phyloP scores from a whole-genome alignment of 257 asterid species.

The Ilex aquifolium region DNA sequence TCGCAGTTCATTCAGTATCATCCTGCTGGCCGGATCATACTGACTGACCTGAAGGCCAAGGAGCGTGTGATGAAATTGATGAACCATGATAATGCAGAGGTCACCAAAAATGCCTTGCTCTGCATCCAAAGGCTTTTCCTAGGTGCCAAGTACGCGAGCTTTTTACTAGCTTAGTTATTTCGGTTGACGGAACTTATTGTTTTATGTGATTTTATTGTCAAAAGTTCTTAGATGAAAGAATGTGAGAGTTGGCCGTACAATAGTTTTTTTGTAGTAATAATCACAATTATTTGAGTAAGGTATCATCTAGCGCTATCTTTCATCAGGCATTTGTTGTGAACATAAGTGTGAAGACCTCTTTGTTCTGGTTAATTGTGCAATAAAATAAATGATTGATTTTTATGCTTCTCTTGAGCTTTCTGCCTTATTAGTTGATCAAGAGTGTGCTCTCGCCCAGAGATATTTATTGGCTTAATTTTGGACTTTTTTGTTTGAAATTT shows the following conservation, averaged over 20 bases:
- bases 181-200: neutral
- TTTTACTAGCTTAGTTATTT: constrained; percentile 55
- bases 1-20: constrained; percentile 89
- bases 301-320: neutral
- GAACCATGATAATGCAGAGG: constrained; percentile 86
- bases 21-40: constrained; percentile 86
- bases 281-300: constrained; percentile 1
- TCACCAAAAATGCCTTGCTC: constrained; percentile 84
- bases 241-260: constrained; percentile 10
- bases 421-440: too few relatives aligned
- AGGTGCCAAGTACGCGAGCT: constrained; percentile 95
- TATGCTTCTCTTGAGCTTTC: too few relatives aligned
- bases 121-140: constrained; percentile 95
- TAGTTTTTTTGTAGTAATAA: neutral
- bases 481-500: too few relatives aligned
- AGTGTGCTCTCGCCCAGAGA: too few relatives aligned
- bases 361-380: too few relatives aligned
- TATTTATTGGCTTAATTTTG: too few relatives aligned
- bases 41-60: constrained; percentile 89
- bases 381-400: too few relatives aligned
- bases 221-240: neutral
- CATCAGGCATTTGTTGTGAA: too few relatives aligned
- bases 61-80: constrained; percentile 92
- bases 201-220: neutral
- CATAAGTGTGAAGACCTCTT: too few relatives aligned